Conservation (phyloP, 371 early-diverging fungal species). For the Rhizopus arrhizus region DNA sequence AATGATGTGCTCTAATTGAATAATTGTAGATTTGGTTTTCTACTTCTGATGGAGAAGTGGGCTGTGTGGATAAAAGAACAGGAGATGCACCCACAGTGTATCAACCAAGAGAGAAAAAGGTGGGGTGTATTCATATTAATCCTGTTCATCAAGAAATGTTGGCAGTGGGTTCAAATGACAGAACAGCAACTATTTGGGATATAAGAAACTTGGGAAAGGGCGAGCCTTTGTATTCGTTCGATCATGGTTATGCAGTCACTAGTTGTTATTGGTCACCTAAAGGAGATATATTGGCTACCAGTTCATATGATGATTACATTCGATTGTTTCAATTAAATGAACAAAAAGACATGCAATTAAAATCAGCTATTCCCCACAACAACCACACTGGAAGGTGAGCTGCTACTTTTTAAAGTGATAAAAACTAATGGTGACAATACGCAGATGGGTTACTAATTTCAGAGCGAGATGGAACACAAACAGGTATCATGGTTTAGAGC, state of each 20-base stretch:
- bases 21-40: slow-evolving; percentile 55
- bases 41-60: slow-evolving; percentile 63
- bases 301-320: slow-evolving; percentile 55
- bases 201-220: slow-evolving; percentile 53
- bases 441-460: slow-evolving; percentile 76
- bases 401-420: background rate
- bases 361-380: slow-evolving; percentile 60
- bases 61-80: slow-evolving; percentile 55
- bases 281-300: slow-evolving; percentile 53
- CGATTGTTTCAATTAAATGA: slow-evolving; percentile 52
- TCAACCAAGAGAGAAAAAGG: slow-evolving; percentile 59
- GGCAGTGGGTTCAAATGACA: slow-evolving; percentile 68
- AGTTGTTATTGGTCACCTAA: slow-evolving; percentile 73
- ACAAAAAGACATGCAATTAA: slow-evolving; percentile 37
- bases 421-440: background rate
- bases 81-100: slow-evolving; percentile 11
- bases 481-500: slow-evolving; percentile 22
- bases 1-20: background rate
- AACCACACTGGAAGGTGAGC: slow-evolving; percentile 66
- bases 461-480: slow-evolving; percentile 70
- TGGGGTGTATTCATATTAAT: slow-evolving; percentile 73
- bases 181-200: slow-evolving; percentile 77
- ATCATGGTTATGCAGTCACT: slow-evolving; percentile 66
- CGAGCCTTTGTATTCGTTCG: slow-evolving; percentile 42
- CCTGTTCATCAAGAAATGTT: slow-evolving; percentile 64